phyloP scores from a whole-genome alignment of 495 filamentous ascomycete species.

The Halenospora varia region DNA sequence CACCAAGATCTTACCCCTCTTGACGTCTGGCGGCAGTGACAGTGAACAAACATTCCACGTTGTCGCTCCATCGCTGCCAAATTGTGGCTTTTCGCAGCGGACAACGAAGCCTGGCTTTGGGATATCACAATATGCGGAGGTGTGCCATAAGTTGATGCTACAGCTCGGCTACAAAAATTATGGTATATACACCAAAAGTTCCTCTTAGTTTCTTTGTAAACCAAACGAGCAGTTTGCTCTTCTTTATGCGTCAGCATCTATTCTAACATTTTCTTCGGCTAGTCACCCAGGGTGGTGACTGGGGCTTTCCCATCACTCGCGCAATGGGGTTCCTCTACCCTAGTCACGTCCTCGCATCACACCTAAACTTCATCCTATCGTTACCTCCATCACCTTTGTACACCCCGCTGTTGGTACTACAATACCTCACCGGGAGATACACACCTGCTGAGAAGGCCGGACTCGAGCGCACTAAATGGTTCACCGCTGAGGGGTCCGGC shows the following conservation, averaged over 20 bases:
- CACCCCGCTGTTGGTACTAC: conserved; percentile 15
- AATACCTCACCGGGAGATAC: conserved; percentile 16
- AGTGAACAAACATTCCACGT: conserved; percentile 61
- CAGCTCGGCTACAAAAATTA: conserved; percentile 62
- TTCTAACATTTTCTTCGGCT: too few species aligned
- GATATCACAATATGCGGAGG: conserved; percentile 55
- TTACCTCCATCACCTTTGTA: conserved; percentile 15
- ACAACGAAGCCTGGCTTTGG: conserved; percentile 50
- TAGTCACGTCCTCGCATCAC: conserved; percentile 50
- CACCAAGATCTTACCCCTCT: conserved; percentile 36
- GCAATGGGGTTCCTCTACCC: conserved; percentile 54
- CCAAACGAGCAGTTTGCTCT: too few species aligned
- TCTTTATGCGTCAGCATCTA: too few species aligned
- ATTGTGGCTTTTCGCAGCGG: conserved; percentile 54
- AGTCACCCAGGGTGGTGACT: conserved; percentile 69
- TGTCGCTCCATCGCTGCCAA: conserved; percentile 61
- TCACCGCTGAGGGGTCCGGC: conserved; percentile 29
- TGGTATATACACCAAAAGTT: too few species aligned
- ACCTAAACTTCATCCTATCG: conserved; percentile 35
- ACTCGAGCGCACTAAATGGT: conserved; percentile 38
- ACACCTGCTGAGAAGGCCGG: conserved; percentile 34
- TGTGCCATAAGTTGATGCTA: conserved; percentile 61
- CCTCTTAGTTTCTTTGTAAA: too few species aligned
- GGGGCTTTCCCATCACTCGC: conserved; percentile 62
- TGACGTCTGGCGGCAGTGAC: conserved; percentile 39